These are phyloP conservation scores for Tarenaya hassleriana DNA, from an alignment of 345 rosid genomes.

Conservation along the genomic window DNA sequence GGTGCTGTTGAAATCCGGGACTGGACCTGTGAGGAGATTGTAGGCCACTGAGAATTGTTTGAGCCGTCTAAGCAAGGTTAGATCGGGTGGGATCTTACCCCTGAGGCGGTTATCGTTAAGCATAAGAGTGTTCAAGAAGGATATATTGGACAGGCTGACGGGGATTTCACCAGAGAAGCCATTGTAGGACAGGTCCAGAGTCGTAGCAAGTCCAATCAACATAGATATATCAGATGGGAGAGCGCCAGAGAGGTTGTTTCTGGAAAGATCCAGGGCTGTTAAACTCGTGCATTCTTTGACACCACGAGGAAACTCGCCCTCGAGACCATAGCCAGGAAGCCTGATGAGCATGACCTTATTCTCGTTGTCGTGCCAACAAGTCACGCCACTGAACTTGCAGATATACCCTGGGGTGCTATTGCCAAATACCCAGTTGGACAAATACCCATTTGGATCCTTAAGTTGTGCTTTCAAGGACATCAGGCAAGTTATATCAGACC, in stretches of 20 bases:
- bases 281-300: conserved; percentile 15
- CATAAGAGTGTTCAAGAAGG: not conserved
- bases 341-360: conserved; percentile 15
- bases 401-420: conserved; percentile 10
- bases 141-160: not conserved
- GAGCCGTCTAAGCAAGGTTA: conserved; percentile 5
- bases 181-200: conserved; percentile 21
- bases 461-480: conserved; percentile 33
- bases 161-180: conserved; percentile 29
- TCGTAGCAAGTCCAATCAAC: not conserved
- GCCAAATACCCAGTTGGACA: conserved; percentile 26
- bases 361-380: not conserved
- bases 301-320: conserved; percentile 29
- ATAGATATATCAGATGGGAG: conserved; percentile 12
- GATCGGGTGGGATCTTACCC: conserved; percentile 13
- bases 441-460: conserved; percentile 36
- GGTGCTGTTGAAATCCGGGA: conserved; percentile 7
- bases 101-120: conserved; percentile 21
- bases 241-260: conserved; percentile 24
- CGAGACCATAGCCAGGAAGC: conserved; percentile 19
- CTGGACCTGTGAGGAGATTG: conserved; percentile 24
- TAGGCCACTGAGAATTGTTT: conserved; percentile 19
- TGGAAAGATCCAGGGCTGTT: conserved; percentile 13
- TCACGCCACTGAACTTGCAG: conserved; percentile 22
- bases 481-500: conserved; percentile 47